A percentile compares a stretch with the other conserved stretches of the same genome.
Evolutionary conservation across 768 basidiomycete genomes (phyloP).

Genomic region (Cystobasidium tubakii): DNA sequence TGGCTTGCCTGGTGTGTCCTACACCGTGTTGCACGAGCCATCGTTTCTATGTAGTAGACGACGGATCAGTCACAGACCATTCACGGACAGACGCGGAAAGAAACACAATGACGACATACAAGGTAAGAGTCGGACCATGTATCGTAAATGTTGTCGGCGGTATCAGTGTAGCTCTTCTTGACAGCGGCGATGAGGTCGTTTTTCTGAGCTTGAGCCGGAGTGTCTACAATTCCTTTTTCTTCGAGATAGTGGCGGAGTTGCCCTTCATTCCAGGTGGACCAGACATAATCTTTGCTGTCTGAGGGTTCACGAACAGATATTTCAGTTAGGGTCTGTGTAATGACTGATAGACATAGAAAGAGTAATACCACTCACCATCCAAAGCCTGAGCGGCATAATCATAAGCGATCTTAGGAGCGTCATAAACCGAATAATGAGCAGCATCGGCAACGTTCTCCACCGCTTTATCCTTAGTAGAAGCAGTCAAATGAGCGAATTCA

Average conservation of each 20-base stretch:
- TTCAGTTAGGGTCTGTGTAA: slow-evolving; percentile 28
- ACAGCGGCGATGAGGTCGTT: slow-evolving; percentile 66
- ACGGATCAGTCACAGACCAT: neutral
- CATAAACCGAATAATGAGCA: slow-evolving; percentile 42
- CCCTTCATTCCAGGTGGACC: slow-evolving; percentile 75
- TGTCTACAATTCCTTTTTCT: slow-evolving; percentile 65
- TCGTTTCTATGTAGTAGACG: neutral
- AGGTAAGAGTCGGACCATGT: slow-evolving; percentile 82
- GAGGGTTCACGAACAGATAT: slow-evolving; percentile 59
- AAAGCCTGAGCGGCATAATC: slow-evolving; percentile 38
- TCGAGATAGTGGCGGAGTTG: slow-evolving; percentile 66
- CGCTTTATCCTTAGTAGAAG: slow-evolving; percentile 29
- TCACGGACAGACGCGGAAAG: neutral
- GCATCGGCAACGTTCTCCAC: slow-evolving; percentile 8
- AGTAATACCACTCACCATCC: slow-evolving; percentile 33
- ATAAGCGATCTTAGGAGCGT: slow-evolving; percentile 41
- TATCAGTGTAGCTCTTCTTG: slow-evolving; percentile 61
- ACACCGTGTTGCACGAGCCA: slow-evolving; percentile 58
- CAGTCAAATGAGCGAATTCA: slow-evolving; percentile 43
- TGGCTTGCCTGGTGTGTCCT: slow-evolving; percentile 61
- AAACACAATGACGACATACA: slow-evolving; percentile 51
- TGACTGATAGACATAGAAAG: neutral
- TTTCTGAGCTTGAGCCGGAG: slow-evolving; percentile 59
- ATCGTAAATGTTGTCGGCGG: slow-evolving; percentile 65
- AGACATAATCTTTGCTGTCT: slow-evolving; percentile 76